Base-by-base conservation (phyloP, 2,329 filamentous ascomycete species). In the Teratosphaeria epicoccoides region DNA sequence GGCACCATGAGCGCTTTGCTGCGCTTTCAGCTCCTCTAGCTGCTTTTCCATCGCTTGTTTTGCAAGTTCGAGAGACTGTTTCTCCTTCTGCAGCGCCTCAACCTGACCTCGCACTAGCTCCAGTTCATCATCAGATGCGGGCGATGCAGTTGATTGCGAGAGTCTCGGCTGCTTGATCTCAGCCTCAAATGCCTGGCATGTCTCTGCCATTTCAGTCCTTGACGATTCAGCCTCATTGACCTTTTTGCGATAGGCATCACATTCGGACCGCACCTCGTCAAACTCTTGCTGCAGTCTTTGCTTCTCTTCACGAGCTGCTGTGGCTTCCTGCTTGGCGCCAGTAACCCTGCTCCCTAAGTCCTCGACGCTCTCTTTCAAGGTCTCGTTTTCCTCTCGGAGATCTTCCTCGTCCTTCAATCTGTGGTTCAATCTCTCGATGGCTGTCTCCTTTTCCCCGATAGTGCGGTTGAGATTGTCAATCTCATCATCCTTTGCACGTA, bases 401-500 rank as follows among this genome's bases (percentile, higher is more conserved):
- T 43, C 55, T 10, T 59, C 56, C 47, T 64, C 57, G n/a, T 54
- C 59, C 49, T 58, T 57, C 33, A 64, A 47, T 49, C 57, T 56
- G 10, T 50, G 55, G 24, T 61, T 51, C 6, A 62, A 47, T 45
- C 50, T 54, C 46, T 47, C 54, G 17, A 62, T 57, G 75, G 55
- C 52, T 17, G 24, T 45, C 54, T 94, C 87, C 59, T 89, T 81
- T 47, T 81, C 76, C 43, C 91, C 71, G 6, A 97, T 73, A 57
- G 90, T 87, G 51, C 95, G 88, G 48, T 85, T 81, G 54, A 97
- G 73, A 3, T 80, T 83, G 61, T 94, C 88, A 53, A 96, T 86
- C 69, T 97, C 90, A 61, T 95, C 90, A n/a, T 91, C 87, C 62
- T 83, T 79, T 52, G 93, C 87, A 14, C 83, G 86, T 63, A 87